Base-by-base conservation (phyloP, 23 red algal species). In the Gracilaria gracilis region DNA sequence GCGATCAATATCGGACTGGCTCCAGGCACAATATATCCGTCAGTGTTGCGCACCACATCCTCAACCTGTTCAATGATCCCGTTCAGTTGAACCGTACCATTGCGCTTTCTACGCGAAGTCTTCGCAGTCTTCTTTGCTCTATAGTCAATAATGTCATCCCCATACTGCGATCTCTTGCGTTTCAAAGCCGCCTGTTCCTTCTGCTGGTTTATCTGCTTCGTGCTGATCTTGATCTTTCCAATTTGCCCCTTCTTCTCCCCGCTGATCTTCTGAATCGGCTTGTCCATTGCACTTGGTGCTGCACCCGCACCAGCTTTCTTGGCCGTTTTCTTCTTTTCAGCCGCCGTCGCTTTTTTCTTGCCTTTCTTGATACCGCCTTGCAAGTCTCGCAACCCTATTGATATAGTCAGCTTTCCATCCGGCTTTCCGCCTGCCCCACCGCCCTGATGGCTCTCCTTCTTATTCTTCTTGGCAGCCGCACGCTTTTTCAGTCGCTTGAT, bases 211-310 rank as follows among this genome's bases (percentile, higher is more conserved):
- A 96, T 38, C 66, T 87, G 73, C 81, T 96, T 96, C 9, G 81
- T 83, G 59, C 78, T 90, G 44, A 96, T 96, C 58, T 85, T 91
- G 67, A 96, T 92, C 82, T 96, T 95, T 34, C 83, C 93, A 54
- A 94, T 86, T 28, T 57, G 58, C 19, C 83, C 83, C 35, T 84
- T 85, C 39, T 72, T 75, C 62, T 74, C 78, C 50, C 64, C 64
- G 47, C 67, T 87, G 16, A 67, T 57, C 36, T 74, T 71, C 49
- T 70, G 66, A 20, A 59, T 71, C 24, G 84, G 66, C 25, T 70
- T 71, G 21, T 67, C 64, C 42, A 71, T 57, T 16, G 11, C 5
- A 74, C 21, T 44, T 50, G n/a, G 67, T 32, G 39, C 50, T 24
- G 67, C 6, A 0, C 21, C 3, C 14, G 31, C n/a, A 50, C 27